A percentile compares a stretch with the other conserved stretches of the same genome.
Evolutionary conservation across 257 asterid genomes (phyloP).

Genomic region (Solanum arcanum): DNA sequence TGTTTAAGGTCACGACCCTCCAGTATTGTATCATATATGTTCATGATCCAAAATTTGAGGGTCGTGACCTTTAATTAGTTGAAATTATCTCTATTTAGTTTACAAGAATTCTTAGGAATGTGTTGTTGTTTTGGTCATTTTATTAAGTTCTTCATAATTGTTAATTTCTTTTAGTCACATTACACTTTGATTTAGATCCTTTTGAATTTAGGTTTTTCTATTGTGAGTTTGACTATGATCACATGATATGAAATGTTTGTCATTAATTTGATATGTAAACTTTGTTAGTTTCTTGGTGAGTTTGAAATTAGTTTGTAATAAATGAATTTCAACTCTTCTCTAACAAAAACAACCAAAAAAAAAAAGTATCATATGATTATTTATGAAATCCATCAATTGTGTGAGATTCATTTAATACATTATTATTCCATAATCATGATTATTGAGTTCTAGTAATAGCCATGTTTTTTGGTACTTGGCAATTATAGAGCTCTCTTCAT

Average conservation of each 20-base stretch:
- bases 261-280: constrained; percentile 3
- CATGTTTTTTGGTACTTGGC: background rate
- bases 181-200: background rate
- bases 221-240: constrained; percentile 2
- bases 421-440: background rate
- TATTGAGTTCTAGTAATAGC: background rate
- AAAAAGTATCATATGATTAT: background rate
- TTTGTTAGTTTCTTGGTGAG: background rate
- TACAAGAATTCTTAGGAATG: background rate
- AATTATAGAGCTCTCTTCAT: background rate
- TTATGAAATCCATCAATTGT: background rate
- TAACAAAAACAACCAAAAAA: background rate
- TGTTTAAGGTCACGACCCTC: background rate
- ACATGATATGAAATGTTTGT: background rate
- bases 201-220: background rate
- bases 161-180: background rate
- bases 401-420: background rate
- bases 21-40: background rate
- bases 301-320: background rate
- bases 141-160: background rate
- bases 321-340: background rate
- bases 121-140: background rate
- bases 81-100: background rate
- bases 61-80: background rate
- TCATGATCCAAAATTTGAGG: background rate